phyloP scores from a whole-genome alignment of 2,329 filamentous ascomycete genomes.

The Penicillium sp. region DNA sequence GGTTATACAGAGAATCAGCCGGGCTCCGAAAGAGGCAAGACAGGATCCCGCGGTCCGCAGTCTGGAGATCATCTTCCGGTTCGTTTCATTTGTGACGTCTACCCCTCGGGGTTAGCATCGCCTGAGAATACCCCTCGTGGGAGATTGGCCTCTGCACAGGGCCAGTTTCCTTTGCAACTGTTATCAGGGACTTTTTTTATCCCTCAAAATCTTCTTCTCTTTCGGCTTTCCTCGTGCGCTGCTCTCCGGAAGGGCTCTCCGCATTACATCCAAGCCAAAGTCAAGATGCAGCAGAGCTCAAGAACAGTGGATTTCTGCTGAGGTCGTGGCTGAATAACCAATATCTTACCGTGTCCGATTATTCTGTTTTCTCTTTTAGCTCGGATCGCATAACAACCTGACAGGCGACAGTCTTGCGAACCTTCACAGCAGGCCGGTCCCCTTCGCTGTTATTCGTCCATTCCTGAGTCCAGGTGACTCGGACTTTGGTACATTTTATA shows the following conservation, averaged over 20 bases:
- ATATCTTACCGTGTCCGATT: slow-evolving; percentile 29
- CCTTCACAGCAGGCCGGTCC: slow-evolving; percentile 30
- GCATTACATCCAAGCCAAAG: slow-evolving; percentile 38
- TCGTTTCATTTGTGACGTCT: slow-evolving; percentile 22
- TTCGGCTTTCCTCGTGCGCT: slow-evolving; percentile 29
- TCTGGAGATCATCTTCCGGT: slow-evolving; percentile 21
- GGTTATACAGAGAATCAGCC: slow-evolving; percentile 17
- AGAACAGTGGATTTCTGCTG: slow-evolving; percentile 39
- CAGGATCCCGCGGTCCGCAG: slow-evolving; percentile 15
- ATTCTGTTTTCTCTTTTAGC: slow-evolving; percentile 30
- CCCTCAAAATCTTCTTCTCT: slow-evolving; percentile 15
- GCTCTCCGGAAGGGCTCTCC: slow-evolving; percentile 43
- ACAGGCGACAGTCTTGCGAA: slow-evolving; percentile 23
- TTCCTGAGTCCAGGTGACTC: slow-evolving; percentile 42
- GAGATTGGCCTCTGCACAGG: slow-evolving; percentile 20
- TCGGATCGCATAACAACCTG: slow-evolving; percentile 32
- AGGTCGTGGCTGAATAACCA: slow-evolving; percentile 39
- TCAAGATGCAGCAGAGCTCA: slow-evolving; percentile 47
- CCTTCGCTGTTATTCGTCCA: slow-evolving; percentile 33
- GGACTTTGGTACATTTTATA: slow-evolving; percentile 33
- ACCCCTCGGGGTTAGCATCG: slow-evolving; percentile 18
- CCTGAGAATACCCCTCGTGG: slow-evolving; percentile 11
- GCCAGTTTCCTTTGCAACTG: slow-evolving; percentile 25
- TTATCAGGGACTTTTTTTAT: slow-evolving; percentile 21
- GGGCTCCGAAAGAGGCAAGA: slow-evolving; percentile 21